A percentile compares a stretch with the other conserved stretches of the same genome.
These are phyloP conservation scores for Juncus inflexus DNA, from an alignment of 176 grass and related monocot genomes.

Conservation along the genomic window DNA sequence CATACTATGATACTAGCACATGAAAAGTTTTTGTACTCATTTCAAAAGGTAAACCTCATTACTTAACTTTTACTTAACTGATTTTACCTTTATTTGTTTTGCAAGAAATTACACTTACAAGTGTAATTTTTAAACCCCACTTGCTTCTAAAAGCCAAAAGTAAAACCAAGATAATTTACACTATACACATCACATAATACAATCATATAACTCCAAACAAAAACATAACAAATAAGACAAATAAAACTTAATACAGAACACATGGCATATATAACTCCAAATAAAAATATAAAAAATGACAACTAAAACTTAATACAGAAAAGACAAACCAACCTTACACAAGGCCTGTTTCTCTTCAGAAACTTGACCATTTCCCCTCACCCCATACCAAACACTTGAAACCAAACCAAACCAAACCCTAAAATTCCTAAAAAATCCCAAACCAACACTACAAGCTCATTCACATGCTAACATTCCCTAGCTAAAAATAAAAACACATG, in stretches of 20 bases:
- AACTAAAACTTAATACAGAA: conserved; percentile 22
- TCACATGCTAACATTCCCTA: conserved; percentile 61
- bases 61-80: too few species aligned
- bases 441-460: conserved; percentile 14
- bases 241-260: neutral
- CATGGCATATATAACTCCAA: neutral
- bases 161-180: too few species aligned
- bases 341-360: conserved; percentile 85
- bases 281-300: neutral
- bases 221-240: neutral
- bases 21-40: too few species aligned
- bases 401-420: conserved; percentile 23
- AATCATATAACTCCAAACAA: neutral
- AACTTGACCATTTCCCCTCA: conserved; percentile 58
- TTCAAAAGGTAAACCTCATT: too few species aligned
- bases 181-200: too few species aligned
- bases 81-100: too few species aligned
- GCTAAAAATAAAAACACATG: conserved; percentile 20
- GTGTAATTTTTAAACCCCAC: too few species aligned
- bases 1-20: too few species aligned
- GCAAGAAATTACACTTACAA: neutral
- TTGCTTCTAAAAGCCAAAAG: too few species aligned
- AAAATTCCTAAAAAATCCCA: too few species aligned
- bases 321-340: conserved; percentile 30
- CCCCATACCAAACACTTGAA: conserved; percentile 47